Base-by-base conservation (phyloP, 2,329 filamentous ascomycete genomes). In the Penicillium crustosum region DNA sequence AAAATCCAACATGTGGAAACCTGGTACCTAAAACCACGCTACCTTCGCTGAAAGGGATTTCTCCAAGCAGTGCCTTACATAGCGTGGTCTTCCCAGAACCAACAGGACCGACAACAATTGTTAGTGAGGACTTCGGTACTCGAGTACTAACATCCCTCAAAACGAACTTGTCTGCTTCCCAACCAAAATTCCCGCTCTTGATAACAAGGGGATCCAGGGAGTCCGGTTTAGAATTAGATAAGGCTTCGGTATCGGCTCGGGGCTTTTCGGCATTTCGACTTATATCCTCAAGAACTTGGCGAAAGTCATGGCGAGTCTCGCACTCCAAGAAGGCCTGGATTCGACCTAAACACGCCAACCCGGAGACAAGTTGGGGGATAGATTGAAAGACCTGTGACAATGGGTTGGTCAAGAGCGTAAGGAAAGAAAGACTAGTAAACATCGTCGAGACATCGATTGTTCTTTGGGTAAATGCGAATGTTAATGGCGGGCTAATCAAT, bases 31-130 rank as follows among this genome's bases (percentile, higher is more conserved):
- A 9, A 15, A 15, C 12, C 43, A 47, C 43, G 12, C 27, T 47
- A 1, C 43, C 43, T 15, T 33, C 27, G 12, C 43, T 21, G 1
- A 47, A 47, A 31, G 43, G 43, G 2, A 33, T 33, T 17, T 47
- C 43, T 5, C 43, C 43, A 15, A 47, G 43, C 1, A 47, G 2
- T 33, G n/a, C 27, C 8, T 47, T 47, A 2, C 43, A 47, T 8
- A 47, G n/a, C n/a, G 43, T 47, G 2, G 43, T 15, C n/a, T 47
- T 47, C 10, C 43, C 43, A 15, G 43, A 47, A 6, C 43, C 43
- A 15, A 47, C 27, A 21, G 27, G 43, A 2, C 43, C 43, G 0
- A 47, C 7, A 3, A 47, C 27, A 15, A 47, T 47, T 9, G 43
- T 47, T 12, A 47, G 43, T 10, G 43, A 47, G 7, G 43, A 33